Base-by-base conservation (phyloP, 2,329 filamentous ascomycete species). In the Tolypocladium ovalisporum region DNA sequence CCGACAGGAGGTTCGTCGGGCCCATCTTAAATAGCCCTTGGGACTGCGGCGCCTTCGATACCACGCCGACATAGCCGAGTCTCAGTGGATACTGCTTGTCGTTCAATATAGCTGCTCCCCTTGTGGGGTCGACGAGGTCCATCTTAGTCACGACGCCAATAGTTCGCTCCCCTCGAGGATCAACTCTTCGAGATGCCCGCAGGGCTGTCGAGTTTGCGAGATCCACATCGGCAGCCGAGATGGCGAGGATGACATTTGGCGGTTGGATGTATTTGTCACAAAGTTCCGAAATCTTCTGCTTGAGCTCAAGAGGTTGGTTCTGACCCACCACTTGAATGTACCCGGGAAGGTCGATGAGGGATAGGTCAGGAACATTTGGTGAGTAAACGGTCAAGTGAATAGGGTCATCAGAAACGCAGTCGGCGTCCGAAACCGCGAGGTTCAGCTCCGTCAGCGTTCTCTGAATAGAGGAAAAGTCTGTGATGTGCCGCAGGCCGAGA, bases 121-220 rank as follows among this genome's bases (percentile, higher is more conserved):
- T 85, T 9, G 79, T 76, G 3, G 94, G 81, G 64, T 97, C 93
- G 9, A 99, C 92, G 27, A 99, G 79, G 67, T 99, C 94, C 93
- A 99, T 97, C 76, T 99, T 99, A 3, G 94, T 99, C 47, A 99
- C 87, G n/a, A 99, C 94, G 51, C 94, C 94, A 67, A 99, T 99
- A 0, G 94, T 99, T 61, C 94, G 83, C 74, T 99, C 94, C 56
- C 94, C 94, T 60, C 94, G 82, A 1, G 94, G 94, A 67, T 99
- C 94, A 34, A 97, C 92, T 64, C 93, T 83, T 61, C 94, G 83
- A 63, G 92, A 96, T 22, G 94, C 91, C 64, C 92, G 82, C 29
- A 99, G 75, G 7, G 94, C 92, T 8, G 94, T 94, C 1, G 94
- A 99, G 71, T 99, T 99, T 27, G 94, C 94, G 58, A 99, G 74